Conservation (phyloP, 2,329 filamentous ascomycete genomes). For the Aspergillus brunneoviolaceus region DNA sequence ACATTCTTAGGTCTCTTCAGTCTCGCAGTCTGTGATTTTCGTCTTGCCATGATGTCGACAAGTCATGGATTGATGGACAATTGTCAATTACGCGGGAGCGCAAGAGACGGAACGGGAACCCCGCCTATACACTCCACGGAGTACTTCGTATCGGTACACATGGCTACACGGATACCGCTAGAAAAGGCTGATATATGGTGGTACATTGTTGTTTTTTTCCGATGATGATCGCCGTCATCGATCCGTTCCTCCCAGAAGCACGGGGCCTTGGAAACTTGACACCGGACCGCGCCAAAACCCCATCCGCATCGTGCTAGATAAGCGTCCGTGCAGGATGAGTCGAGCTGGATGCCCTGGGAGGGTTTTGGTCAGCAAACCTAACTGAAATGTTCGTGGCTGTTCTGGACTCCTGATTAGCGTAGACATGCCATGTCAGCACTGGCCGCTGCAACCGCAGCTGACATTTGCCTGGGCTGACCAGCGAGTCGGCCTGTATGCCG, state of each 20-base stretch:
- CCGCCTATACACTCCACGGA: background rate
- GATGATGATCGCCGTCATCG: too few species aligned
- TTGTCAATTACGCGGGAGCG: background rate
- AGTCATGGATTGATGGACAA: background rate
- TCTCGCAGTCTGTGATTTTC: background rate
- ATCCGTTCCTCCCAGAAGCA: background rate
- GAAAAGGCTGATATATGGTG: too few species aligned
- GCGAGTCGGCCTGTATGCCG: background rate
- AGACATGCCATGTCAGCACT: background rate
- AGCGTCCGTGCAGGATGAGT: background rate
- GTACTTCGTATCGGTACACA: too few species aligned
- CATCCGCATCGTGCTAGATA: background rate
- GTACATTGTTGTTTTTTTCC: too few species aligned
- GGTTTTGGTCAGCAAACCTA: background rate
- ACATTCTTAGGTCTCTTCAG: background rate
- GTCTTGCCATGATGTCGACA: background rate
- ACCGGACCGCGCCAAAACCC: background rate
- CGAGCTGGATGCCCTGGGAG: background rate
- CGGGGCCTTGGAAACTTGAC: background rate
- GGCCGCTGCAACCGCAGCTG: conserved; percentile 15
- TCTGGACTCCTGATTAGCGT: background rate
- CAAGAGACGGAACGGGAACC: background rate
- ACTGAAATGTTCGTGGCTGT: background rate
- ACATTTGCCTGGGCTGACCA: background rate
- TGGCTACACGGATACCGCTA: too few species aligned